These are phyloP conservation scores for Syzygium aromaticum DNA, from an alignment of 345 rosid genomes.

Conservation along the genomic window DNA sequence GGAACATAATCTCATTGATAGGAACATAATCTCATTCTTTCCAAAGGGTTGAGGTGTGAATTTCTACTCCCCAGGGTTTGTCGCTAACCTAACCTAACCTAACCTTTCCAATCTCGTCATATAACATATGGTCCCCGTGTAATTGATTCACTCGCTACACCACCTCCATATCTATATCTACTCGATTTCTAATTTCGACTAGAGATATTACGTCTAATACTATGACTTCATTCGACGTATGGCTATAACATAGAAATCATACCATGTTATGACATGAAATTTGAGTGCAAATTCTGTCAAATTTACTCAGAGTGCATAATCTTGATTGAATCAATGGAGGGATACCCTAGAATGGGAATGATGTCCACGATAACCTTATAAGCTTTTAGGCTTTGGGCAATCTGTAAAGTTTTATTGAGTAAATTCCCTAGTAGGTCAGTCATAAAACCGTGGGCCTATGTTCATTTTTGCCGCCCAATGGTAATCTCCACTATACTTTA, in stretches of 20 bases:
- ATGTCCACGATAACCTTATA: not conserved
- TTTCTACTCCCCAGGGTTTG: not conserved
- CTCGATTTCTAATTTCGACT: too few relatives aligned
- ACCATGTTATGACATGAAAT: not conserved
- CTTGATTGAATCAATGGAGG: not conserved
- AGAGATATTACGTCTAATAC: not conserved
- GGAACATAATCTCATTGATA: not conserved
- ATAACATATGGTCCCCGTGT: not conserved
- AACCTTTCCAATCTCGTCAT: not conserved
- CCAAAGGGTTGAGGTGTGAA: not conserved
- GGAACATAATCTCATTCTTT: not conserved
- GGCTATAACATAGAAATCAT: not conserved
- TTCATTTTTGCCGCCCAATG: not conserved
- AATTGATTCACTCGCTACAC: not conserved
- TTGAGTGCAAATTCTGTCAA: not conserved
- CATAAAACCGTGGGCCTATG: not conserved
- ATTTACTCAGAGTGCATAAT: not conserved
- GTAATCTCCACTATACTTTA: not conserved
- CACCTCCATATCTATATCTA: not conserved
- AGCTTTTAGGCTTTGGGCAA: not conserved
- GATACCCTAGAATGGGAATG: not conserved
- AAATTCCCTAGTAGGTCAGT: not conserved
- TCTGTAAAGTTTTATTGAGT: not conserved
- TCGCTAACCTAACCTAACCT: not conserved
- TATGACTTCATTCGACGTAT: not conserved